phyloP scores from a whole-genome alignment of 331 rosid species.

The Pyracantha coccinea region DNA sequence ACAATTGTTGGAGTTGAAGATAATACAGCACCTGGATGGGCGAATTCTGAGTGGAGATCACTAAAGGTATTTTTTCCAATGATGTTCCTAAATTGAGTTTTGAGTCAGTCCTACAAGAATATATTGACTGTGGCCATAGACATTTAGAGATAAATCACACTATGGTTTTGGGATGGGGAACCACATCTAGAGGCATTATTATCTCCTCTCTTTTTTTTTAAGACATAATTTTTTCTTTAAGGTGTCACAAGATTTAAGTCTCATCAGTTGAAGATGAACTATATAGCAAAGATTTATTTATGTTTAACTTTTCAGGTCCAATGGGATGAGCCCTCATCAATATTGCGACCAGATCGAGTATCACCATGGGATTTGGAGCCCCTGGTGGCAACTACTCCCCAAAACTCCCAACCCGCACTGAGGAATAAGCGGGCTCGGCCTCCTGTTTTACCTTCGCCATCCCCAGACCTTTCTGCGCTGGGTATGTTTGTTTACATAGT shows the following conservation, averaged over 20 bases:
- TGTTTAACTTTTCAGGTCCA: conserved; percentile 52
- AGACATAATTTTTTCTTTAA: neutral
- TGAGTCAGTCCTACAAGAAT: conserved; percentile 5
- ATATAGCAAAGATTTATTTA: too few relatives aligned
- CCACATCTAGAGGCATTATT: neutral
- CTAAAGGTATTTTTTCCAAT: conserved; percentile 48
- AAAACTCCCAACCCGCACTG: conserved; percentile 58
- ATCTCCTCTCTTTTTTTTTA: neutral
- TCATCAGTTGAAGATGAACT: too few relatives aligned
- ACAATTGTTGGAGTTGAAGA: conserved; percentile 96
- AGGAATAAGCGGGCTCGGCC: conserved; percentile 84
- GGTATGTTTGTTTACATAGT: conserved; percentile 35
- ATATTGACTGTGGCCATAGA: neutral
- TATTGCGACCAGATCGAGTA: conserved; percentile 87
- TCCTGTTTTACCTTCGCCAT: conserved; percentile 53
- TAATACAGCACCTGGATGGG: conserved; percentile 65
- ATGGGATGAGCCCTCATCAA: conserved; percentile 95
- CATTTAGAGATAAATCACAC: neutral
- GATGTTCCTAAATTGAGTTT: neutral
- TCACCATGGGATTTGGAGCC: conserved; percentile 99
- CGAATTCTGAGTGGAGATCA: conserved; percentile 94
- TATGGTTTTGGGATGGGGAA: neutral
- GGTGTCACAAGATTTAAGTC: too few relatives aligned
- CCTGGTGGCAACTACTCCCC: conserved; percentile 54
- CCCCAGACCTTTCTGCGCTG: conserved; percentile 51